phyloP scores from a whole-genome alignment of 352 stramenopile species.

The Pythium aristosporum region DNA sequence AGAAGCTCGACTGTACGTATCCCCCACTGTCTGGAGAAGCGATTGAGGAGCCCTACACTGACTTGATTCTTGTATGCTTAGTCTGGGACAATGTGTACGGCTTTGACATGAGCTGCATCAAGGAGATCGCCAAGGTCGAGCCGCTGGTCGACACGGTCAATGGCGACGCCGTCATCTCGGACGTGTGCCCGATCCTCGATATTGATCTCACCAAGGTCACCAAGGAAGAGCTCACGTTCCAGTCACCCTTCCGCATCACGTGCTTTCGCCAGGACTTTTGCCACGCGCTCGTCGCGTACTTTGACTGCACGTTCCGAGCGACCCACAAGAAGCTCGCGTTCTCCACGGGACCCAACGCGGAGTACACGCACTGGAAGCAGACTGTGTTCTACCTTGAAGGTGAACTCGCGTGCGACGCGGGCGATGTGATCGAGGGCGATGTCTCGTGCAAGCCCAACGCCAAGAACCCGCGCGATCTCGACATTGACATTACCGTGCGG shows the following conservation, averaged over 20 bases:
- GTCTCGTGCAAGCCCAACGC: constrained; percentile 89
- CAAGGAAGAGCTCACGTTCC: constrained; percentile 95
- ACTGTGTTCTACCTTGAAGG: constrained; percentile 95
- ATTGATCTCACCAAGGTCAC: constrained; percentile 91
- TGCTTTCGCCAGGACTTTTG: constrained; percentile 94
- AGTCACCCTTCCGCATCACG: constrained; percentile 88
- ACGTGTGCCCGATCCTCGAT: constrained; percentile 91
- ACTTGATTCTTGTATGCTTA: constrained; percentile 22
- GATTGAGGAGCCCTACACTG: background rate
- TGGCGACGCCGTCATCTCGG: constrained; percentile 87
- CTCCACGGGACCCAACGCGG: constrained; percentile 91
- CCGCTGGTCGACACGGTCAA: constrained; percentile 97
- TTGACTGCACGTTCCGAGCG: constrained; percentile 97
- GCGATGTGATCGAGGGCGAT: constrained; percentile 89
- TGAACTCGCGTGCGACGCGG: constrained; percentile 78
- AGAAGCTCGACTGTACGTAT: constrained; percentile 90
- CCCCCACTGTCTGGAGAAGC: background rate
- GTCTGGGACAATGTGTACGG: constrained; percentile 99
- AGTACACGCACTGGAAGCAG: constrained; percentile 99
- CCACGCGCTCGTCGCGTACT: constrained; percentile 97
- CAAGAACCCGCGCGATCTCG: constrained; percentile 92
- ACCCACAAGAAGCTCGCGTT: constrained; percentile 96
- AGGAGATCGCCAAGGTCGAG: constrained; percentile 96
- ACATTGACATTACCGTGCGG: constrained; percentile 88
- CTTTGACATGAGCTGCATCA: constrained; percentile 99